These are phyloP conservation scores for Wallemia hederae DNA, from an alignment of 1,284 basidiomycete genomes.

Conservation along the genomic window DNA sequence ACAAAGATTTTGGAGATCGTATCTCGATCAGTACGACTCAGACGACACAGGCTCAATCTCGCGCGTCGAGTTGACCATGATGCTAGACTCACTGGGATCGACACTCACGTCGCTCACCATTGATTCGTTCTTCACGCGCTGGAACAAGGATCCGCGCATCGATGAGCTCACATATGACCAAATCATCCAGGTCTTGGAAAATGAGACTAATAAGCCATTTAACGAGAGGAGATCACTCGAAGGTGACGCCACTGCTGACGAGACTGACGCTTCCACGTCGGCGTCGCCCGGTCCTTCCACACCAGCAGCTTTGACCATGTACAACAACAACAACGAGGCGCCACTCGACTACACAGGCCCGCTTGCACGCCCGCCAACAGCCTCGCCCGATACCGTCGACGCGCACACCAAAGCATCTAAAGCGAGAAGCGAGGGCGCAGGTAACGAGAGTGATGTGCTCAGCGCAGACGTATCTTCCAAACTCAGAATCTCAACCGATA, in stretches of 20 bases:
- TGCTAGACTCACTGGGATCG: conserved; percentile 88
- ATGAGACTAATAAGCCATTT: conserved; percentile 37
- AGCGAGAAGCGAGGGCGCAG: not conserved
- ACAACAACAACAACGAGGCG: not conserved
- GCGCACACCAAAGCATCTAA: not conserved
- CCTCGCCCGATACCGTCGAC: not conserved
- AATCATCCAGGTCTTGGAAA: conserved; percentile 39
- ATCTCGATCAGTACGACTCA: conserved; percentile 65
- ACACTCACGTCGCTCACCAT: conserved; percentile 58
- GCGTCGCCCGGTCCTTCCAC: not conserved
- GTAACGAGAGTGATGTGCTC: not conserved
- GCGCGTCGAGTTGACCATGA: conserved; percentile 64
- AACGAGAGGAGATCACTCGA: conserved; percentile 30
- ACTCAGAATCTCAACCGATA: not conserved
- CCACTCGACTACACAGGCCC: not conserved
- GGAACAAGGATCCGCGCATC: conserved; percentile 30
- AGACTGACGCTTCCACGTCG: conserved; percentile 5
- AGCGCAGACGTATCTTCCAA: not conserved
- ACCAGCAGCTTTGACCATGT: not conserved
- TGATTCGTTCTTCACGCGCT: conserved; percentile 44
- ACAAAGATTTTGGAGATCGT: conserved; percentile 72
- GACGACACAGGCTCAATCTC: conserved; percentile 56
- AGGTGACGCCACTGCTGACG: conserved; percentile 1
- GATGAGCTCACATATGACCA: conserved; percentile 55
- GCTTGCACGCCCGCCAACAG: not conserved